phyloP scores from a whole-genome alignment of 2,329 filamentous ascomycete species.

The Fusarium aywerte region DNA sequence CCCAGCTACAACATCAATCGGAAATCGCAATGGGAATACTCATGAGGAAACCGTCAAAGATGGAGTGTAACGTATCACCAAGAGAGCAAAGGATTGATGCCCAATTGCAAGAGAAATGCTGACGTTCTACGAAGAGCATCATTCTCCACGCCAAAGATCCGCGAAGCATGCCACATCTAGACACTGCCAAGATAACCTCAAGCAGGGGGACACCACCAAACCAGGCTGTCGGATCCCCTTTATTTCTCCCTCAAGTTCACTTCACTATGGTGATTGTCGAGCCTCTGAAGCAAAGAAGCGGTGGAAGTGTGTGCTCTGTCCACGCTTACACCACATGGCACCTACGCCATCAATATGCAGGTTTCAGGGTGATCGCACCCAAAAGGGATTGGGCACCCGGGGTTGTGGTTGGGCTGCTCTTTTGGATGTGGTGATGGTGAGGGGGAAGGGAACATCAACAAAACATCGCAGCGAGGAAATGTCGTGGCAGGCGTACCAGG shows the following conservation, averaged over 20 bases:
- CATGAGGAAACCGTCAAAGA: background rate
- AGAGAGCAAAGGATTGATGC: too few species aligned
- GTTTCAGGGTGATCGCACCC: slow-evolving; percentile 1
- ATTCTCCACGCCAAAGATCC: background rate
- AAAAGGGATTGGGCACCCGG: slow-evolving; percentile 5
- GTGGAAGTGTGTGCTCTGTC: background rate
- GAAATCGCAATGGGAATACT: too few species aligned
- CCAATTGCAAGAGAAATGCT: background rate
- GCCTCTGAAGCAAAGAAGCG: background rate
- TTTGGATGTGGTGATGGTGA: background rate
- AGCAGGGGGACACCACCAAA: background rate
- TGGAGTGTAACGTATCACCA: too few species aligned
- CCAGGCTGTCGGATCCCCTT: background rate
- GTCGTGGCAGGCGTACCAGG: background rate
- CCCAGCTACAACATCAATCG: background rate
- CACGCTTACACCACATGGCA: slow-evolving; percentile 6
- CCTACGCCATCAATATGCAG: slow-evolving; percentile 4
- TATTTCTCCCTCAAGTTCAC: background rate
- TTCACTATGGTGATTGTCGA: background rate
- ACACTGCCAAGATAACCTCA: background rate
- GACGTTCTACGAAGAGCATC: background rate
- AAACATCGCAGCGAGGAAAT: slow-evolving; percentile 11
- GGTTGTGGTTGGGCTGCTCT: background rate
- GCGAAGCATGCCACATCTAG: slow-evolving; percentile 10
- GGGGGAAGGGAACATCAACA: background rate